A percentile compares a stretch with the other conserved stretches of the same genome.
Conservation (phyloP, 306 rosid genomes). For the Castanopsis chinensis region DNA sequence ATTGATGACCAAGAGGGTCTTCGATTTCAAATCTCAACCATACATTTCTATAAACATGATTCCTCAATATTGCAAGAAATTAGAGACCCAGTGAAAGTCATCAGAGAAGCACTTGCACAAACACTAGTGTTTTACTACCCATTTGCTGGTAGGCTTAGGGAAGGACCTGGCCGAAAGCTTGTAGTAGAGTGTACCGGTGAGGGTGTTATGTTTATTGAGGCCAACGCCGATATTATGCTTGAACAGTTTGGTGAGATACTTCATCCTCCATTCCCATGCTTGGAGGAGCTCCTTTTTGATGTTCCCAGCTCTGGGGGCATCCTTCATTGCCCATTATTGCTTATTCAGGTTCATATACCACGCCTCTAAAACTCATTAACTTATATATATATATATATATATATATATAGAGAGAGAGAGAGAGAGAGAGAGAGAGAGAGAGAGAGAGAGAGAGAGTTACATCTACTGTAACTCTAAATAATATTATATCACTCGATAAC, state of each 20-base stretch:
- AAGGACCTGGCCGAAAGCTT: too few species aligned
- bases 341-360: background rate
- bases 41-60: constrained; percentile 29
- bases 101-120: constrained; percentile 29
- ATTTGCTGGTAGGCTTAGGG: constrained; percentile 23
- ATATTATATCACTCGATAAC: too few species aligned
- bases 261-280: constrained; percentile 3
- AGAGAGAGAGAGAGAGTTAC: too few species aligned
- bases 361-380: too few species aligned
- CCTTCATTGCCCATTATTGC: background rate
- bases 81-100: constrained; percentile 32
- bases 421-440: too few species aligned
- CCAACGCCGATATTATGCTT: too few species aligned
- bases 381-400: too few species aligned
- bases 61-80: constrained; percentile 23
- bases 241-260: too few species aligned
- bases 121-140: constrained; percentile 41
- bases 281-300: constrained; percentile 1
- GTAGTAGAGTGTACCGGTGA: too few species aligned
- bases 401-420: too few species aligned
- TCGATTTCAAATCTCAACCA: constrained; percentile 35
- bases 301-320: background rate
- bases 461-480: too few species aligned
- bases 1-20: constrained; percentile 42
- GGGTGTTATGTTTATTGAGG: too few species aligned